These are phyloP conservation scores for Thinopyrum elongatum DNA, from an alignment of 176 grass and related monocot genomes.

Conservation along the genomic window DNA sequence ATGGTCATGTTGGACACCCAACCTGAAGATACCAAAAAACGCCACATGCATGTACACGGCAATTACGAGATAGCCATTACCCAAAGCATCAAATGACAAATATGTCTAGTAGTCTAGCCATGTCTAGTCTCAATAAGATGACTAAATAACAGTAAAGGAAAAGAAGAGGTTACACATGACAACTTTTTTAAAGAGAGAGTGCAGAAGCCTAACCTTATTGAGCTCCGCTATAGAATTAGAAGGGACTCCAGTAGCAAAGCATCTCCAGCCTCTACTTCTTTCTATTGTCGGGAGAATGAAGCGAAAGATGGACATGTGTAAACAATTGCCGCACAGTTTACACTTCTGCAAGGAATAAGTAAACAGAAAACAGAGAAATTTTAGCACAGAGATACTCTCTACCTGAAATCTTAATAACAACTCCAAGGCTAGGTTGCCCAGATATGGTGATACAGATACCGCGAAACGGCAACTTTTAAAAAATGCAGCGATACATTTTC, in stretches of 20 bases:
- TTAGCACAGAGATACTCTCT: not conserved
- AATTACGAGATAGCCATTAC: not conserved
- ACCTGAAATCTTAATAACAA: not conserved
- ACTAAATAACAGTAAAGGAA: not conserved
- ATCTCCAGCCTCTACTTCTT: constrained; percentile 41
- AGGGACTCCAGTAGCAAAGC: constrained; percentile 39
- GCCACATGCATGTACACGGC: not conserved
- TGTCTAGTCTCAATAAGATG: not conserved
- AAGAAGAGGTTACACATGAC: not conserved
- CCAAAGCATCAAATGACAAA: not conserved
- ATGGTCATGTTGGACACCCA: no score
- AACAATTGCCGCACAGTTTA: not conserved
- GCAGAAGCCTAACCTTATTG: constrained; percentile 47
- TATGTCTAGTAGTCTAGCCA: not conserved
- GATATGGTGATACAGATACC: no score
- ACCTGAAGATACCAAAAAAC: not conserved
- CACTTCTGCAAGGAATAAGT: constrained; percentile 6
- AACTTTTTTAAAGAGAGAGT: not conserved
- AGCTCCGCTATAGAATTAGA: constrained; percentile 50
- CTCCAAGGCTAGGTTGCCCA: not conserved
- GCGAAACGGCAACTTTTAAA: no score
- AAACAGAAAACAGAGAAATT: not conserved
- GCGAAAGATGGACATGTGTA: constrained; percentile 16
- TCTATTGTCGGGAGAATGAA: constrained; percentile 29
- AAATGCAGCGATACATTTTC: no score